Percentiles rank a stretch among this genome's conserved stretches.
phyloP scores from a whole-genome alignment of 139 green algal species.

The Chlorella ohadii region DNA sequence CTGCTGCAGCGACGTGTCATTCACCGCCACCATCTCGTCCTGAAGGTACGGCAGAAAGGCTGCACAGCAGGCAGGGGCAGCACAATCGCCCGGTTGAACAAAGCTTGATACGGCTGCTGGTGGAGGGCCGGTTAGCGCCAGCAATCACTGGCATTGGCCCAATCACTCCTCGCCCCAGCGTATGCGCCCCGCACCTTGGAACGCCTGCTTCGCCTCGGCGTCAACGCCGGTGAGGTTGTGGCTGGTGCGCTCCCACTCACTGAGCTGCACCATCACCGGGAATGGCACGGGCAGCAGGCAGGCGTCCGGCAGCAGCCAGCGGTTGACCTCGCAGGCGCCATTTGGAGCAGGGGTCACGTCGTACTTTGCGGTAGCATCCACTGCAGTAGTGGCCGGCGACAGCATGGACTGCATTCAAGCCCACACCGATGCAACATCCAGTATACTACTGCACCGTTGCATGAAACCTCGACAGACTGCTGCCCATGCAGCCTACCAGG shows the following conservation, averaged over 20 bases:
- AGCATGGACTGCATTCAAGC: background rate
- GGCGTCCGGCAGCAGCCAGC: constrained; percentile 5
- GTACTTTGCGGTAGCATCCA: background rate
- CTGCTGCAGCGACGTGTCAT: constrained; percentile 16
- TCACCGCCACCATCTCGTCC: constrained; percentile 18
- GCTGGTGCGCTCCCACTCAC: constrained; percentile 39
- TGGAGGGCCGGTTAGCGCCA: no score
- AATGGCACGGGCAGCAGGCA: constrained; percentile 35
- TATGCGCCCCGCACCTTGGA: background rate
- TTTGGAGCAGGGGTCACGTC: no score
- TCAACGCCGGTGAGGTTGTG: background rate
- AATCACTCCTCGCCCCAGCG: no score
- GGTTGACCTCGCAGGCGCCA: constrained; percentile 12
- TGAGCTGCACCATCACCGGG: constrained; percentile 5
- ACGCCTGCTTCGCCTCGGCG: background rate
- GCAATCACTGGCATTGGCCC: no score
- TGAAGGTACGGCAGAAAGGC: constrained; percentile 38
- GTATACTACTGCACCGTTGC: no score
- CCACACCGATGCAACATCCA: no score
- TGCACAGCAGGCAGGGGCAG: no score
- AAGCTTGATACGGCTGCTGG: no score
- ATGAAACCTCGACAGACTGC: background rate
- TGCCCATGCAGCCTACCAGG: no score
- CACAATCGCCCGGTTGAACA: no score
- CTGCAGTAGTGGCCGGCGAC: background rate